These are phyloP conservation scores for Hepatocystis sp. DNA, from an alignment of 169 alveolate species.

Conservation along the genomic window DNA sequence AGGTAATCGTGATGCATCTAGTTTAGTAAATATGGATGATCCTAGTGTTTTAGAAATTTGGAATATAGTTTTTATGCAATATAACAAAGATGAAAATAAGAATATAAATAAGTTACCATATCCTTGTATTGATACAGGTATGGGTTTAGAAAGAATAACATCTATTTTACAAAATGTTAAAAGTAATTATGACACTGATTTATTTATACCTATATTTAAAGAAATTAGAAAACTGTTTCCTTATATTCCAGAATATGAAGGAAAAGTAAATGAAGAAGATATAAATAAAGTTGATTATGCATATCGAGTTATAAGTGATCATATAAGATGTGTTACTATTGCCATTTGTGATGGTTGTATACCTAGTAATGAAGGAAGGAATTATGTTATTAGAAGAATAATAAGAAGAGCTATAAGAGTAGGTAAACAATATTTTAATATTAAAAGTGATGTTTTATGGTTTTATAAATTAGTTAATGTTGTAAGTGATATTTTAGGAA, in stretches of 20 bases:
- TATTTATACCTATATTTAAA: constrained; percentile 89
- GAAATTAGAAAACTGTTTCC: constrained; percentile 86
- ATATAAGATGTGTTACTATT: constrained; percentile 92
- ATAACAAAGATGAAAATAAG: constrained; percentile 91
- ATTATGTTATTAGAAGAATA: constrained; percentile 94
- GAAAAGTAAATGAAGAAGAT: constrained; percentile 90
- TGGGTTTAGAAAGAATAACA: constrained; percentile 95
- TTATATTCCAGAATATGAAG: constrained; percentile 86
- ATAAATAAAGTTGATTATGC: constrained; percentile 90
- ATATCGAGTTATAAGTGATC: constrained; percentile 96
- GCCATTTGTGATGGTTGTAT: constrained; percentile 94
- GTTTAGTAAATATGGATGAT: constrained; percentile 93
- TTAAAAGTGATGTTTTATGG: constrained; percentile 86
- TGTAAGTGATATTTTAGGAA: constrained; percentile 88
- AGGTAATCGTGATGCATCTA: constrained; percentile 93
- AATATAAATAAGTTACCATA: constrained; percentile 91
- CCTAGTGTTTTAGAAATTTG: constrained; percentile 96
- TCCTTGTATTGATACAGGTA: constrained; percentile 96
- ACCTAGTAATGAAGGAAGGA: constrained; percentile 94
- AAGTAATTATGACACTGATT: constrained; percentile 95
- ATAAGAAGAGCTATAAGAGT: constrained; percentile 93
- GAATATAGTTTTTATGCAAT: constrained; percentile 97
- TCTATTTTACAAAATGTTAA: constrained; percentile 89
- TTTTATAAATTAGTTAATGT: constrained; percentile 89
- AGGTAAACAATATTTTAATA: constrained; percentile 86